phyloP scores from a whole-genome alignment of 1,284 basidiomycete genomes.

The Moesziomyces globuligerus region DNA sequence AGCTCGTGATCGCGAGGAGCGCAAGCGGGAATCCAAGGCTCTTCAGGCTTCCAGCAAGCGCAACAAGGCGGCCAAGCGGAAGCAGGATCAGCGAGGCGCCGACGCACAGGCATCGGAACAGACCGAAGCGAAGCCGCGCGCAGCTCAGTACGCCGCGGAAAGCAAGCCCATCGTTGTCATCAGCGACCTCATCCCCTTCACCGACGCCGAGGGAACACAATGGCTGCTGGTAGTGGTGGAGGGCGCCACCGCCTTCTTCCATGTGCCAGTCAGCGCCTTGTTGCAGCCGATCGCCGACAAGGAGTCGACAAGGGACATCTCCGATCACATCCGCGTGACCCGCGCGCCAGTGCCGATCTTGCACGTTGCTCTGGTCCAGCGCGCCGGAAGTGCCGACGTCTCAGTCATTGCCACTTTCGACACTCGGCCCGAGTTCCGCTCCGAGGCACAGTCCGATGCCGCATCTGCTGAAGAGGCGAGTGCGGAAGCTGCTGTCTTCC shows the following conservation, averaged over 20 bases:
- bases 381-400: background rate
- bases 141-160: slow-evolving; percentile 33
- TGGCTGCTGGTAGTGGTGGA: slow-evolving; percentile 53
- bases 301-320: slow-evolving; percentile 31
- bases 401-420: slow-evolving; percentile 35
- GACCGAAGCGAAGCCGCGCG: slow-evolving; percentile 15
- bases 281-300: slow-evolving; percentile 11
- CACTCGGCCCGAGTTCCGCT: slow-evolving; percentile 34
- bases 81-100: slow-evolving; percentile 13
- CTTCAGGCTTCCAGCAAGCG: slow-evolving; percentile 33
- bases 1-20: slow-evolving; percentile 47
- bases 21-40: slow-evolving; percentile 34
- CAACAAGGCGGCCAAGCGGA: slow-evolving; percentile 37
- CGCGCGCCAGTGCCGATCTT: slow-evolving; percentile 45
- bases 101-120: slow-evolving; percentile 7
- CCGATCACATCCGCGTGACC: slow-evolving; percentile 25
- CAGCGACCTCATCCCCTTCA: slow-evolving; percentile 40
- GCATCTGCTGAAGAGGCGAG: slow-evolving; percentile 3
- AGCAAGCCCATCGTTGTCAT: slow-evolving; percentile 48
- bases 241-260: slow-evolving; percentile 57
- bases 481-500: slow-evolving; percentile 25
- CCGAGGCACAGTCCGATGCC: slow-evolving; percentile 3
- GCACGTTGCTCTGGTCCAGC: slow-evolving; percentile 18
- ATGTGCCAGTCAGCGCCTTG: slow-evolving; percentile 36
- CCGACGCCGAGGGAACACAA: slow-evolving; percentile 18